A percentile compares a stretch with the other conserved stretches of the same genome.
Evolutionary conservation across 2,329 filamentous ascomycete genomes (phyloP).

Genomic region (Pseudogymnoascus sp.): DNA sequence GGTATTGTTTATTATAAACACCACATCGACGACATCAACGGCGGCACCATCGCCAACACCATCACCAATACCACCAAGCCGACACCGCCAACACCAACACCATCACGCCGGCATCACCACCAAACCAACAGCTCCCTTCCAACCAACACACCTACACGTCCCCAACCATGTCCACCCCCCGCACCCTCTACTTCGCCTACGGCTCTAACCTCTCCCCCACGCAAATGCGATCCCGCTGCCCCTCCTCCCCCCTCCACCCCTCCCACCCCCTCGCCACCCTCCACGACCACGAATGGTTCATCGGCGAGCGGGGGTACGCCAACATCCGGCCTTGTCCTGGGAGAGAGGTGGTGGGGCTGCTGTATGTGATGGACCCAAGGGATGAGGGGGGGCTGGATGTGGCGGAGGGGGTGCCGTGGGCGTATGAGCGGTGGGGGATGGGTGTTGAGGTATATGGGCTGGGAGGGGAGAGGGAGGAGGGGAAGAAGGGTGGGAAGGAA

Average conservation of each 20-base stretch:
- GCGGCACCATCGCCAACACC: no score
- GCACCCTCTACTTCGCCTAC: slow-evolving; percentile 56
- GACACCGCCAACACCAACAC: not conserved
- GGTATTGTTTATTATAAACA: not conserved
- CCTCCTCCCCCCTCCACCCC: slow-evolving; percentile 36
- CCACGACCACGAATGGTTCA: slow-evolving; percentile 52
- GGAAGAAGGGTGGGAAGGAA: no score
- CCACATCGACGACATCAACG: no score
- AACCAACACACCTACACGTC: not conserved
- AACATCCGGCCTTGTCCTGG: slow-evolving; percentile 40
- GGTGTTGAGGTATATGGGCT: slow-evolving; percentile 36
- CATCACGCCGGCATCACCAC: not conserved
- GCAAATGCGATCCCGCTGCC: slow-evolving; percentile 58
- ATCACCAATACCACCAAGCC: not conserved
- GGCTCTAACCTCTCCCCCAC: slow-evolving; percentile 59
- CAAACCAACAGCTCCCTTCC: not conserved
- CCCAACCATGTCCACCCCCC: not conserved
- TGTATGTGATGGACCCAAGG: slow-evolving; percentile 41
- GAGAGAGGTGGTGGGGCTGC: slow-evolving; percentile 25
- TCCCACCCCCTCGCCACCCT: slow-evolving; percentile 47
- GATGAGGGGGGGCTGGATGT: slow-evolving; percentile 47
- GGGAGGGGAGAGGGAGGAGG: not conserved
- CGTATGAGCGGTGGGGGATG: slow-evolving; percentile 48
- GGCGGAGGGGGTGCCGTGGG: slow-evolving; percentile 53
- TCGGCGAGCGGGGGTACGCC: slow-evolving; percentile 59